Evolutionary conservation across 495 filamentous ascomycete species (phyloP).

Genomic region (Trypethelium eluteriae): DNA sequence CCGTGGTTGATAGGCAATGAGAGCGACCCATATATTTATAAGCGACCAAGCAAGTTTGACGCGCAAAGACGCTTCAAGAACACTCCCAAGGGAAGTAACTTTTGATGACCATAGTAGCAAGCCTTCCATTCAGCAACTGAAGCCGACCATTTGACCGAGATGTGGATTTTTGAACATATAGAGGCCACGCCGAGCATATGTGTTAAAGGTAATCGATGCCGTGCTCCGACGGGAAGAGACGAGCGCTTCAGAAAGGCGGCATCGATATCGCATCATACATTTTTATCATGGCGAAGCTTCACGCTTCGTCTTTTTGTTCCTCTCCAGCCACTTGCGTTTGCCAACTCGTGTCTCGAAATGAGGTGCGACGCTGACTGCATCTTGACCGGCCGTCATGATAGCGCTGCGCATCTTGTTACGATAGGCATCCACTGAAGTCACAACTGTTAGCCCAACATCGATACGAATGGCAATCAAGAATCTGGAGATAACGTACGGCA

Average conservation of each 20-base stretch:
- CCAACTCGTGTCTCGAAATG: constrained; percentile 87
- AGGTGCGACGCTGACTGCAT: constrained; percentile 59
- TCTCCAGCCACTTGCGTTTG: constrained; percentile 74
- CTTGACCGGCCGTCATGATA: constrained; percentile 66
- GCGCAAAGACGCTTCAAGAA: not conserved
- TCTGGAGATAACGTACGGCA: constrained; percentile 59
- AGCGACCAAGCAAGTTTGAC: not conserved
- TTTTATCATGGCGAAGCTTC: constrained; percentile 8
- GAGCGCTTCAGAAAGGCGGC: not conserved
- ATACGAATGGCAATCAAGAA: not conserved
- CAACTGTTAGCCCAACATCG: not conserved
- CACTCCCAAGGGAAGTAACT: not conserved
- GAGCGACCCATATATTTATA: not conserved
- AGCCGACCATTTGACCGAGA: too few relatives aligned
- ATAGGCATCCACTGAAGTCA: constrained; percentile 74
- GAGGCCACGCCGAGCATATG: too few relatives aligned
- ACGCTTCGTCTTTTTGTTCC: constrained; percentile 35
- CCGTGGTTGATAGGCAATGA: too few relatives aligned
- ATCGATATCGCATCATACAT: not conserved
- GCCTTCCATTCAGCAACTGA: too few relatives aligned
- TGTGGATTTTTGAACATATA: too few relatives aligned
- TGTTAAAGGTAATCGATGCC: too few relatives aligned
- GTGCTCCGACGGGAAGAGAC: not conserved
- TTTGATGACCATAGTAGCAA: not conserved
- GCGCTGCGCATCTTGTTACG: constrained; percentile 82